phyloP scores from a whole-genome alignment of 2,329 filamentous ascomycete species.

The Blastomyces gilchristii region DNA sequence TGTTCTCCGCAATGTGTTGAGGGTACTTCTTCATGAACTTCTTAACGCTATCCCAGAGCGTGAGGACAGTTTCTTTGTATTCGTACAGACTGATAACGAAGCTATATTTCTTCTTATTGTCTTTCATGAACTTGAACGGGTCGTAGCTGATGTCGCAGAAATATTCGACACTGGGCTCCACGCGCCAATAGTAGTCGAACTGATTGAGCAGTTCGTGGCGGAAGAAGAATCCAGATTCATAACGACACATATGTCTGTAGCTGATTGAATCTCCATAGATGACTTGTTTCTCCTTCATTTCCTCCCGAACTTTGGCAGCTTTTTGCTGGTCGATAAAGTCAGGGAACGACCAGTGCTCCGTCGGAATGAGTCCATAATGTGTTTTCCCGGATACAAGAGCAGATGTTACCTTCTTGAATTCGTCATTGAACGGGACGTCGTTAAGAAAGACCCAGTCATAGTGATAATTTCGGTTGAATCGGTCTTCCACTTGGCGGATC shows the following conservation, averaged over 20 bases:
- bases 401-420: slow-evolving; percentile 84
- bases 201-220: slow-evolving; percentile 85
- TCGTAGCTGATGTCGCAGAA: slow-evolving; percentile 95
- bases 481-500: slow-evolving; percentile 92
- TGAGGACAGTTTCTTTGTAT: slow-evolving; percentile 92
- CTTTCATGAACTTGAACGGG: slow-evolving; percentile 91
- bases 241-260: slow-evolving; percentile 99
- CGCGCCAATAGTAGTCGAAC: slow-evolving; percentile 99
- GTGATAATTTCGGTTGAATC: slow-evolving; percentile 92
- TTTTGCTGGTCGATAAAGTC: slow-evolving; percentile 92
- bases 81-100: slow-evolving; percentile 94
- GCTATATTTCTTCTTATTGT: slow-evolving; percentile 96
- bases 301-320: slow-evolving; percentile 78
- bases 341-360: slow-evolving; percentile 96
- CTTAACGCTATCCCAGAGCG: slow-evolving; percentile 89
- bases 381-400: slow-evolving; percentile 88
- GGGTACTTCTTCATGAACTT: slow-evolving; percentile 87
- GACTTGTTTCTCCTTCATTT: slow-evolving; percentile 89
- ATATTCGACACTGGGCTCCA: slow-evolving; percentile 92
- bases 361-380: slow-evolving; percentile 77
- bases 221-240: slow-evolving; percentile 99
- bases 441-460: slow-evolving; percentile 99
- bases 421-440: slow-evolving; percentile 84
- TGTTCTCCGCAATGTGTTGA: slow-evolving; percentile 72
- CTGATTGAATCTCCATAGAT: slow-evolving; percentile 96